Evolutionary conservation across 1,139 yeast species (phyloP).

Genomic region (Hanseniaspora gamundiae): DNA sequence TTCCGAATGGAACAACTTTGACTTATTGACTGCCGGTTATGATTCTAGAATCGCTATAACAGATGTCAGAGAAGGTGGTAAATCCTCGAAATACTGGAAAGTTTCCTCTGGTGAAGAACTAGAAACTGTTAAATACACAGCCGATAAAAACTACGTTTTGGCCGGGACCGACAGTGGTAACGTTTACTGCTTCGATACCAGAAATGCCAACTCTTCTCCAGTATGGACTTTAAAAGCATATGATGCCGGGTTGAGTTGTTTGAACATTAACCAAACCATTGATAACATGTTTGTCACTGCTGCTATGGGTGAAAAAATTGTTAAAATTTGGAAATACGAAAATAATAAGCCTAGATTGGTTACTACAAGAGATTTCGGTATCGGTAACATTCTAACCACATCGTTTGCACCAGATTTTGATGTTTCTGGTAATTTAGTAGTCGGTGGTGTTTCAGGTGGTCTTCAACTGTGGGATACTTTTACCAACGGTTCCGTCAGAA

Average conservation of each 20-base stretch:
- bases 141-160: slow-evolving; percentile 52
- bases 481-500: slow-evolving; percentile 68
- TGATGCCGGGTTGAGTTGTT: slow-evolving; percentile 81
- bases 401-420: slow-evolving; percentile 82
- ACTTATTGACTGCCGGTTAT: slow-evolving; percentile 81
- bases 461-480: slow-evolving; percentile 90
- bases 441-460: slow-evolving; percentile 81
- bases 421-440: slow-evolving; percentile 69
- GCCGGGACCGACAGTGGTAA: slow-evolving; percentile 92
- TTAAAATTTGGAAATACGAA: slow-evolving; percentile 75
- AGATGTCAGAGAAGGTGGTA: slow-evolving; percentile 60
- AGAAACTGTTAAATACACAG: slow-evolving; percentile 66
- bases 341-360: slow-evolving; percentile 72
- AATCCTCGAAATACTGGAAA: slow-evolving; percentile 50
- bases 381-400: slow-evolving; percentile 81
- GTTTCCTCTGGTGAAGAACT: slow-evolving; percentile 67
- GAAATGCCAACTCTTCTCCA: slow-evolving; percentile 50
- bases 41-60: slow-evolving; percentile 69
- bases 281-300: slow-evolving; percentile 76
- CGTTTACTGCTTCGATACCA: slow-evolving; percentile 78
- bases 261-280: slow-evolving; percentile 54
- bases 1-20: slow-evolving; percentile 73
- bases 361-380: slow-evolving; percentile 82
- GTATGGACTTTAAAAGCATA: slow-evolving; percentile 97
- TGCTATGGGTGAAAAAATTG: slow-evolving; percentile 79